Evolutionary conservation across 495 filamentous ascomycete genomes (phyloP).

Genomic region (Sphaerosporella brunnea): DNA sequence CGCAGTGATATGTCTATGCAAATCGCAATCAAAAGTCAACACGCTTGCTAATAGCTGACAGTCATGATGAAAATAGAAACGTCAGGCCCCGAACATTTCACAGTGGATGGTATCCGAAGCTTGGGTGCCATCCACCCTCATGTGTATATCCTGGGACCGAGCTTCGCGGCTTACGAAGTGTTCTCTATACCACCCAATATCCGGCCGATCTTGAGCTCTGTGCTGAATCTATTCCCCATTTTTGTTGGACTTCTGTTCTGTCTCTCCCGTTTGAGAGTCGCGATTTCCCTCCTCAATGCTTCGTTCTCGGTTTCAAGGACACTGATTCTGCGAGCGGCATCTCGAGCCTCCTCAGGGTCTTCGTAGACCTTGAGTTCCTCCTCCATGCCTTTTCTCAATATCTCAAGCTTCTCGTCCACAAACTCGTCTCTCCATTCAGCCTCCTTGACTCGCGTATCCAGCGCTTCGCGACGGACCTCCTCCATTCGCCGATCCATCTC

Average conservation of each 20-base stretch:
- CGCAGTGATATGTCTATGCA: too few relatives aligned
- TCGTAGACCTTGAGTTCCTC: not conserved
- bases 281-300: slow-evolving; percentile 35
- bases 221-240: too few relatives aligned
- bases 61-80: too few relatives aligned
- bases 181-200: too few relatives aligned
- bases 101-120: too few relatives aligned
- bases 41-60: too few relatives aligned
- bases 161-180: too few relatives aligned
- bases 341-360: not conserved
- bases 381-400: slow-evolving; percentile 53
- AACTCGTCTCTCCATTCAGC: slow-evolving; percentile 57
- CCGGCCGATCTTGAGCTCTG: too few relatives aligned
- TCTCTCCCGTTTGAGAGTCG: slow-evolving; percentile 34
- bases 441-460: slow-evolving; percentile 52
- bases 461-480: slow-evolving; percentile 61
- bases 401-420: slow-evolving; percentile 76
- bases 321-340: slow-evolving; percentile 28
- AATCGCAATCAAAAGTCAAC: too few relatives aligned
- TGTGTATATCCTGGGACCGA: too few relatives aligned
- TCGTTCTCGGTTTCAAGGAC: slow-evolving; percentile 48
- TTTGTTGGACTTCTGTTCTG: slow-evolving; percentile 29
- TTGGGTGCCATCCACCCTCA: too few relatives aligned
- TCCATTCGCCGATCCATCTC: slow-evolving; percentile 70
- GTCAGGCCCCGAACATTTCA: too few relatives aligned